These are phyloP conservation scores for Ophiostoma triangulosporum DNA, from an alignment of 2,329 filamentous ascomycete genomes.

Conservation along the genomic window DNA sequence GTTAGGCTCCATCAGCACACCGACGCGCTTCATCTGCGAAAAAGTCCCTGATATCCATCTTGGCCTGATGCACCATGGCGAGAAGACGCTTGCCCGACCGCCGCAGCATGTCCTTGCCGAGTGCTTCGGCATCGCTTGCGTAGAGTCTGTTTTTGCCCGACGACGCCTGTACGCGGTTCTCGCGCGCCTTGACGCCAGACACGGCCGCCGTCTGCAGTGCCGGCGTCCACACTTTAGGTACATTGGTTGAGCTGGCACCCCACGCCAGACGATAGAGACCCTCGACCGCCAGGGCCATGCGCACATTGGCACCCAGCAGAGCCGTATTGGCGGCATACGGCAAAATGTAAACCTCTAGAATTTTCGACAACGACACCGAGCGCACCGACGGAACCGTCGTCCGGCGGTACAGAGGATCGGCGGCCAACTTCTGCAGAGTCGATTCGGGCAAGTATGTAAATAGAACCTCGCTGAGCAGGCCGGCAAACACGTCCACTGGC, in stretches of 20 bases:
- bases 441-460: constrained; percentile 31
- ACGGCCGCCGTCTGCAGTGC: constrained; percentile 27
- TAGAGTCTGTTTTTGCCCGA: neutral
- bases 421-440: constrained; percentile 27
- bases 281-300: constrained; percentile 57
- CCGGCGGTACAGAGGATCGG: constrained; percentile 17
- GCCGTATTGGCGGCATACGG: constrained; percentile 50
- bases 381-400: constrained; percentile 18
- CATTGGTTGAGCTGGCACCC: constrained; percentile 10
- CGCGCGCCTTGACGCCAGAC: constrained; percentile 35
- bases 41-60: constrained; percentile 11
- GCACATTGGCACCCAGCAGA: constrained; percentile 54
- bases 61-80: constrained; percentile 25
- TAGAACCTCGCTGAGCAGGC: constrained; percentile 30
- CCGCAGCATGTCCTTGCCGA: constrained; percentile 30
- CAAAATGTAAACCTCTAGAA: constrained; percentile 45
- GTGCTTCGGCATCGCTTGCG: constrained; percentile 20
- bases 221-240: constrained; percentile 23
- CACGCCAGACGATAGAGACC: constrained; percentile 43
- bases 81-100: constrained; percentile 31
- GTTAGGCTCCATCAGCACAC: no score
- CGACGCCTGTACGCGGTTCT: constrained; percentile 28
- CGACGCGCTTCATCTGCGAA: no score
- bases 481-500: constrained; percentile 25
- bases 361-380: constrained; percentile 8